A percentile compares a stretch with the other conserved stretches of the same genome.
phyloP scores from a whole-genome alignment of 169 alveolate genomes.

The Plasmodium coatneyi region DNA sequence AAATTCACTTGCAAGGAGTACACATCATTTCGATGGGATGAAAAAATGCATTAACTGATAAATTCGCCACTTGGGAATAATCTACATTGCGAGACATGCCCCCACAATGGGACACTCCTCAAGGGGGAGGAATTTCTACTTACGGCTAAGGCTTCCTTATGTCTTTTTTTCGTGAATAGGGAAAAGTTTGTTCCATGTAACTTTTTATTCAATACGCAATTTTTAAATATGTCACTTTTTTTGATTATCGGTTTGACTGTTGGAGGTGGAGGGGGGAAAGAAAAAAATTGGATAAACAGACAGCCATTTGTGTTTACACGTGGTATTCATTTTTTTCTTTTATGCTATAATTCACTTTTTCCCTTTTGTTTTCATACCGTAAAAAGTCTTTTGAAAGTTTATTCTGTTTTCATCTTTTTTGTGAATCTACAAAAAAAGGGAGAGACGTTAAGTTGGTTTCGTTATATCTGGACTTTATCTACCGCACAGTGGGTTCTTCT shows the following conservation, averaged over 20 bases:
- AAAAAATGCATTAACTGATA: background rate
- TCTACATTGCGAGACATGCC: background rate
- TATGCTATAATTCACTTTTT: background rate
- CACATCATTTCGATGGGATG: background rate
- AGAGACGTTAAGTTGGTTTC: background rate
- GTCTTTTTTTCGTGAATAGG: slow-evolving; percentile 84
- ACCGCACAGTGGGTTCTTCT: background rate
- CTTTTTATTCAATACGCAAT: background rate
- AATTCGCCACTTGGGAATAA: background rate
- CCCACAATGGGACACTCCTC: background rate
- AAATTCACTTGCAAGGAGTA: background rate
- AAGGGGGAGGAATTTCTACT: slow-evolving; percentile 1
- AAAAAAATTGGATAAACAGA: background rate
- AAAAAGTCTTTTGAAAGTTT: slow-evolving; percentile 32
- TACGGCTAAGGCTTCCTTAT: slow-evolving; percentile 84
- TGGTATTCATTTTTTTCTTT: background rate
- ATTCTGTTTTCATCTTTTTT: slow-evolving; percentile 51
- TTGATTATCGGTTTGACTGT: slow-evolving; percentile 26
- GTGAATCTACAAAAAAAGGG: slow-evolving; percentile 7
- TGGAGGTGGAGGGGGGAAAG: background rate
- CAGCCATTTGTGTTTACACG: background rate
- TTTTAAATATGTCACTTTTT: slow-evolving; percentile 24
- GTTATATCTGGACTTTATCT: background rate
- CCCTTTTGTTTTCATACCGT: slow-evolving; percentile 22
- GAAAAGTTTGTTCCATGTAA: slow-evolving; percentile 50